Conservation (phyloP, 805 yeast species). For the Kodamaea hsintzibuensis region DNA sequence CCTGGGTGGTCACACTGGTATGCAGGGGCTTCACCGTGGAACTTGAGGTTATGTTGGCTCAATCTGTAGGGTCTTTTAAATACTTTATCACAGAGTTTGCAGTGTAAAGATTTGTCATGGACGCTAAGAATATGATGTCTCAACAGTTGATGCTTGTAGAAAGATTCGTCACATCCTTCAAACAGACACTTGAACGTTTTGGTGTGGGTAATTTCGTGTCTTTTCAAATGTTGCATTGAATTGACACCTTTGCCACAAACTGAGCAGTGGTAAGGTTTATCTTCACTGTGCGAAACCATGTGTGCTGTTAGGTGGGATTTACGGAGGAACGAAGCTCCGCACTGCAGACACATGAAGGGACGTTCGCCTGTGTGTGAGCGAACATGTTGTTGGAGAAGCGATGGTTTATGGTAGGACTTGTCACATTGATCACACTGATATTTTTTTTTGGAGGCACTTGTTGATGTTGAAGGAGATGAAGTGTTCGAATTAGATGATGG, state of each 20-base stretch:
- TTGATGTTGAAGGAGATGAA: slow-evolving; percentile 3
- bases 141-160: slow-evolving; percentile 73
- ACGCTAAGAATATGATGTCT: slow-evolving; percentile 66
- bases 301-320: slow-evolving; percentile 84
- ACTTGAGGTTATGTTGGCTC: slow-evolving; percentile 62
- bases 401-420: slow-evolving; percentile 79
- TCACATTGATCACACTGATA: slow-evolving; percentile 66
- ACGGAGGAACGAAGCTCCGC: slow-evolving; percentile 67
- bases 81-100: slow-evolving; percentile 62
- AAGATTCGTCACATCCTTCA: slow-evolving; percentile 64
- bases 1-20: slow-evolving; percentile 64
- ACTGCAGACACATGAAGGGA: slow-evolving; percentile 67
- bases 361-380: slow-evolving; percentile 78
- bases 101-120: slow-evolving; percentile 58
- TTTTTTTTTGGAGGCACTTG: slow-evolving; percentile 37
- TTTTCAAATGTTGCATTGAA: slow-evolving; percentile 72
- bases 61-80: slow-evolving; percentile 68
- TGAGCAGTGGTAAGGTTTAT: slow-evolving; percentile 72
- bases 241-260: slow-evolving; percentile 82
- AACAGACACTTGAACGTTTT: slow-evolving; percentile 59
- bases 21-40: slow-evolving; percentile 57
- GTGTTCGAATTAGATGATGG: not conserved
- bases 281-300: slow-evolving; percentile 56
- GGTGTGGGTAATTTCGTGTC: slow-evolving; percentile 84
- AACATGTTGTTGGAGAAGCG: slow-evolving; percentile 77